Evolutionary conservation across 768 basidiomycete genomes (phyloP).

Genomic region (Tylopilus subfusipes): DNA sequence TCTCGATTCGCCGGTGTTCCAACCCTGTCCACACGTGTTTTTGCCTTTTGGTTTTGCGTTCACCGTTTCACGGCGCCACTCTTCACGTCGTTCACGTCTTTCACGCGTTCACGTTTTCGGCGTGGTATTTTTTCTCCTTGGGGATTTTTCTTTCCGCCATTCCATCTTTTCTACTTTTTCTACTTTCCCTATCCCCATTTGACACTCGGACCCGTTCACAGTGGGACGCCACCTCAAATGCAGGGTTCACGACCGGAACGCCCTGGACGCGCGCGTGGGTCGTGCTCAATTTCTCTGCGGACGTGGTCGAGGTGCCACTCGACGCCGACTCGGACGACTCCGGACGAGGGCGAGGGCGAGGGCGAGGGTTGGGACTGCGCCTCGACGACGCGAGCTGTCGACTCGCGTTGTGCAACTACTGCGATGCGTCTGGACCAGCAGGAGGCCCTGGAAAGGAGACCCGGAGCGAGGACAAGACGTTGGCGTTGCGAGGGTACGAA

Average conservation of each 20-base stretch:
- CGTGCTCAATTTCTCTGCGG: conserved; percentile 45
- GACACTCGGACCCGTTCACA: conserved; percentile 18
- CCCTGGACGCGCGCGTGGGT: conserved; percentile 46
- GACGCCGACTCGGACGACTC: neutral
- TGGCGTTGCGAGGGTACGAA: conserved; percentile 28
- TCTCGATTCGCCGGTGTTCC: neutral
- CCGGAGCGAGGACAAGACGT: neutral
- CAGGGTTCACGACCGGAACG: conserved; percentile 59
- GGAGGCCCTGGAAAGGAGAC: neutral
- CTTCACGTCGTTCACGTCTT: no score
- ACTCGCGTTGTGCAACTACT: conserved; percentile 30
- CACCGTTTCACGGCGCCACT: no score
- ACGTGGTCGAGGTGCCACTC: conserved; percentile 19
- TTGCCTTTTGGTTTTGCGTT: neutral
- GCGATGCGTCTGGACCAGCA: neutral
- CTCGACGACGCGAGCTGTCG: neutral
- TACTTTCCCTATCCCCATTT: neutral
- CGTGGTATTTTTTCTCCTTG: neutral
- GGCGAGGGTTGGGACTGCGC: neutral
- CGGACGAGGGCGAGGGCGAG: no score
- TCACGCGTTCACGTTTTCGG: neutral
- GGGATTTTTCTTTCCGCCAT: neutral
- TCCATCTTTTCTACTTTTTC: neutral
- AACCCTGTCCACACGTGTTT: neutral
- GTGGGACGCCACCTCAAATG: conserved; percentile 56